Evolutionary conservation across 768 basidiomycete species (phyloP).

Genomic region (Tylopilus sp.): DNA sequence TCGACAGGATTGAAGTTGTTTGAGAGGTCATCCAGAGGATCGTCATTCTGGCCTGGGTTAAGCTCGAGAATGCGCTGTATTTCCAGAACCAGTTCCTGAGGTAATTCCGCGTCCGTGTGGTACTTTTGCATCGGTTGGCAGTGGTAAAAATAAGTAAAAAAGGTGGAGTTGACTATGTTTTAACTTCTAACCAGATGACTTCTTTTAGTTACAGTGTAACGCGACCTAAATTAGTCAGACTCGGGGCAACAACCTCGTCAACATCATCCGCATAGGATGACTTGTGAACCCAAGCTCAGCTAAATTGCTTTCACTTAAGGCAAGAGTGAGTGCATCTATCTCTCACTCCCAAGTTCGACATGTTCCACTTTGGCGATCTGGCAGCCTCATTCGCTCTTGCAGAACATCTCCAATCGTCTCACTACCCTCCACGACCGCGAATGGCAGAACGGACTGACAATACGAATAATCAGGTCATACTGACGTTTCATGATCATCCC

Average conservation of each 20-base stretch:
- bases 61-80: slow-evolving; percentile 70
- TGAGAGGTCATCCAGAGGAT: slow-evolving; percentile 57
- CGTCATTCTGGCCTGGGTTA: slow-evolving; percentile 39
- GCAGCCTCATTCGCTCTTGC: slow-evolving; percentile 14
- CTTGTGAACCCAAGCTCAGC: neutral
- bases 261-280: neutral
- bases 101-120: slow-evolving; percentile 44
- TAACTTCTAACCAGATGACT: neutral
- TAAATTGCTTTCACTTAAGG: neutral
- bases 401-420: neutral
- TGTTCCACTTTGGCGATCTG: slow-evolving; percentile 23
- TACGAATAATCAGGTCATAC: slow-evolving; percentile 54
- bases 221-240: slow-evolving; percentile 11
- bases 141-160: neutral
- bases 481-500: slow-evolving; percentile 63
- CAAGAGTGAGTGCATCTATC: slow-evolving; percentile 7
- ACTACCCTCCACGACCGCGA: neutral
- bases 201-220: neutral
- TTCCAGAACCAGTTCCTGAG: slow-evolving; percentile 63
- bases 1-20: slow-evolving; percentile 54
- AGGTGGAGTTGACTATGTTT: neutral
- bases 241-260: neutral
- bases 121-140: slow-evolving; percentile 19
- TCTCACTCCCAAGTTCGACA: neutral
- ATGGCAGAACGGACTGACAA: slow-evolving; percentile 35